Conservation (phyloP, 345 rosid genomes). For the Aquilaria sinensis region DNA sequence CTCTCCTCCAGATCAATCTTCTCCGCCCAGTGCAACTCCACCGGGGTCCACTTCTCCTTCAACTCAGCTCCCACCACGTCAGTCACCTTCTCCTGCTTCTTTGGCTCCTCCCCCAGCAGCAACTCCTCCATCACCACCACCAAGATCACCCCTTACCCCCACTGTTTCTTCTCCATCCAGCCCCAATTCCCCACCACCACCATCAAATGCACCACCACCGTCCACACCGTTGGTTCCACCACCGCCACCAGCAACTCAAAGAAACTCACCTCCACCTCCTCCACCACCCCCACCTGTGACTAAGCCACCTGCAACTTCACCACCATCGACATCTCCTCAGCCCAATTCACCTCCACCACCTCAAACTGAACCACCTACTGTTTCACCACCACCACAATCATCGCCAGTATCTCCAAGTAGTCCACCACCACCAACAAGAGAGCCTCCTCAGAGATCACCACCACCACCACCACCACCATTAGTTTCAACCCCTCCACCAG, state of each 20-base stretch:
- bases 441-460: slow-evolving; percentile 17
- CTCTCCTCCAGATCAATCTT: slow-evolving; percentile 22
- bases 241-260: slow-evolving; percentile 9
- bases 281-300: slow-evolving; percentile 23
- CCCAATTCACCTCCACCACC: slow-evolving; percentile 19
- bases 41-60: slow-evolving; percentile 31
- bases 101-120: slow-evolving; percentile 15
- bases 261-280: slow-evolving; percentile 19
- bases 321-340: slow-evolving; percentile 21
- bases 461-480: slow-evolving; percentile 22
- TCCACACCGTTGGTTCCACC: slow-evolving; percentile 10
- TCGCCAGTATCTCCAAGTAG: slow-evolving; percentile 23
- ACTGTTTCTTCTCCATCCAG: slow-evolving; percentile 15
- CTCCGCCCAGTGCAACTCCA: slow-evolving; percentile 27
- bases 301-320: slow-evolving; percentile 17
- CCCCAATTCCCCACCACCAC: slow-evolving; percentile 7
- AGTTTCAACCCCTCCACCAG: slow-evolving; percentile 25
- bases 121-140: slow-evolving; percentile 14
- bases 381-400: slow-evolving; percentile 21
- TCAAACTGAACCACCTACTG: slow-evolving; percentile 17
- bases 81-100: slow-evolving; percentile 13
- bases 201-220: slow-evolving; percentile 18
- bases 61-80: slow-evolving; percentile 21
- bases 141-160: slow-evolving; percentile 20
- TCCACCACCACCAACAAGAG: slow-evolving; percentile 20